Conservation (phyloP, 176 grass and related monocot species). For the Ampelocalamus luodianensis region DNA sequence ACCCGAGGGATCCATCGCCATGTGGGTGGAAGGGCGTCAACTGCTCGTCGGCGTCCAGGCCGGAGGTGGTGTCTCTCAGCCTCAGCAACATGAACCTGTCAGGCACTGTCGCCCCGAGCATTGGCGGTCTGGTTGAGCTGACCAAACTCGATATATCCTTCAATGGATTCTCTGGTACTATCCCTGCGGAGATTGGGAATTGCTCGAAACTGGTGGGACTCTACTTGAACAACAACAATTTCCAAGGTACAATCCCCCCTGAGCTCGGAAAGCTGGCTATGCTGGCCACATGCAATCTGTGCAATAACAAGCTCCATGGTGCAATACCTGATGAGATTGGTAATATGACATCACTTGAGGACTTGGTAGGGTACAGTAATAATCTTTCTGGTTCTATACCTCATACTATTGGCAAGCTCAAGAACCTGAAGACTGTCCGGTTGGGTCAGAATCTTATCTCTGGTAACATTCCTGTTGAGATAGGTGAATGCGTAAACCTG, state of each 20-base stretch:
- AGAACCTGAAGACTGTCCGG: slow-evolving; percentile 74
- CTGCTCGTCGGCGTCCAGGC: slow-evolving; percentile 55
- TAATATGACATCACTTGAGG: slow-evolving; percentile 68
- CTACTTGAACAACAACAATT: slow-evolving; percentile 75
- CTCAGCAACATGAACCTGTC: slow-evolving; percentile 83
- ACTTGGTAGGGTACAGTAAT: slow-evolving; percentile 88
- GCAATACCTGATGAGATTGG: slow-evolving; percentile 79
- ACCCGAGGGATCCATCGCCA: slow-evolving; percentile 50
- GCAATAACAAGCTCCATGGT: slow-evolving; percentile 86
- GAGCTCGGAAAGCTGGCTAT: slow-evolving; percentile 71
- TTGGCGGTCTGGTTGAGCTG: slow-evolving; percentile 64
- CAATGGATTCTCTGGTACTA: slow-evolving; percentile 71
- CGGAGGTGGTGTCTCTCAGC: slow-evolving; percentile 59
- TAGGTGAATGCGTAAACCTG: slow-evolving; percentile 71
- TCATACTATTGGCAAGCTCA: slow-evolving; percentile 67
- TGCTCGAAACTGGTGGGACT: slow-evolving; percentile 62
- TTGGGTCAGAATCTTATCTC: slow-evolving; percentile 87
- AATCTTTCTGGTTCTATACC: slow-evolving; percentile 86
- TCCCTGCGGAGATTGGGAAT: slow-evolving; percentile 72
- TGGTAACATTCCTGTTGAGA: slow-evolving; percentile 82
- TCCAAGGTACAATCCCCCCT: slow-evolving; percentile 58
- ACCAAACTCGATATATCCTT: slow-evolving; percentile 74
- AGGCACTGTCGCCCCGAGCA: slow-evolving; percentile 62
- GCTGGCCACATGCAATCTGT: slow-evolving; percentile 71
- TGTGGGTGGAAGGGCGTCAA: slow-evolving; percentile 80